Evolutionary conservation across 148 eudicot species (phyloP).

Genomic region (Camellia lanceoleosa): DNA sequence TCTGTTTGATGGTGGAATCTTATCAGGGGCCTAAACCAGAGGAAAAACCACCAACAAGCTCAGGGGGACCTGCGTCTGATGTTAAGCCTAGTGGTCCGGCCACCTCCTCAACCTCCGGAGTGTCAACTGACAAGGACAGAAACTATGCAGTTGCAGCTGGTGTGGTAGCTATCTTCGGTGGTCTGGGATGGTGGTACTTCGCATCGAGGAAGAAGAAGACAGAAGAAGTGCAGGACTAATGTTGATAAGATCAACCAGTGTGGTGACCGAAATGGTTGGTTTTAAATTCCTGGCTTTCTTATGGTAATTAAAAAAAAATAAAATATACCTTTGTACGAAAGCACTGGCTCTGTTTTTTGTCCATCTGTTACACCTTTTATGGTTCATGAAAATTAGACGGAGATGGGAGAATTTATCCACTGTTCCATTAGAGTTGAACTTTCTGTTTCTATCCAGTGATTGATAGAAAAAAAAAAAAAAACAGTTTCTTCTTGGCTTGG

Average conservation of each 20-base stretch:
- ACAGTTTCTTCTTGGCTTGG: background rate
- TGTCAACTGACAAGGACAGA: conserved; percentile 66
- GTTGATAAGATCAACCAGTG: background rate
- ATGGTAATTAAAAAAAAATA: background rate
- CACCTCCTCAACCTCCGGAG: conserved; percentile 44
- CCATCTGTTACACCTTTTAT: background rate
- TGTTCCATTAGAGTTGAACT: background rate
- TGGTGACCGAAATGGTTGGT: conserved; percentile 2
- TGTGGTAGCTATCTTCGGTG: conserved; percentile 47
- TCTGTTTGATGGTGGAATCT: background rate
- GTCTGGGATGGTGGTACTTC: conserved; percentile 82
- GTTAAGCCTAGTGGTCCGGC: conserved; percentile 45
- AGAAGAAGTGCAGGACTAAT: conserved; percentile 75
- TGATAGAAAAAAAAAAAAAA: background rate
- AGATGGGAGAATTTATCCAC: background rate
- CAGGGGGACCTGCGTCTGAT: conserved; percentile 48
- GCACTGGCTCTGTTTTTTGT: background rate
- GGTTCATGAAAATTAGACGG: background rate
- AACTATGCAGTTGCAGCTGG: conserved; percentile 87
- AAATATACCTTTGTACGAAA: background rate
- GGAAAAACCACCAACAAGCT: conserved; percentile 36
- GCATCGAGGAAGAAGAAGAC: conserved; percentile 51
- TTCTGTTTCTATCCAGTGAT: background rate
- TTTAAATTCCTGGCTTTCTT: background rate
- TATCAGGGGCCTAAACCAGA: conserved; percentile 70